Evolutionary conservation across 805 yeast species (phyloP).

Genomic region (Diddensiella santjacobensis): DNA sequence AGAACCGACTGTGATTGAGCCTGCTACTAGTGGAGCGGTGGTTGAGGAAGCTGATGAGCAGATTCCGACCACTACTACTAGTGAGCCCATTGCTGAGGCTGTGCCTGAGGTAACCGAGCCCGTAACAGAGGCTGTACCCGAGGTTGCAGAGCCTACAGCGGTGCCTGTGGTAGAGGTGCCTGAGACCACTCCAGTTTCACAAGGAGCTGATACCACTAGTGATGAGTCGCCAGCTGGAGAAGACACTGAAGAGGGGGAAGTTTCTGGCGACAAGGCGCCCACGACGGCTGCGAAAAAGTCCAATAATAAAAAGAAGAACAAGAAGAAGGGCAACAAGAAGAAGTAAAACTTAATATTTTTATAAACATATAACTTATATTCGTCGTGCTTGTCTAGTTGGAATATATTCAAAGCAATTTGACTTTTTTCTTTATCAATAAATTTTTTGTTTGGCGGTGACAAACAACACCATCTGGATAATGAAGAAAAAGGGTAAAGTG

Average conservation of each 20-base stretch:
- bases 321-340: constrained; percentile 23
- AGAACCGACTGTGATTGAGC: background rate
- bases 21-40: too few relatives aligned
- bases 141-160: background rate
- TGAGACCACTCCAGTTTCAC: constrained; percentile 1
- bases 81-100: too few relatives aligned
- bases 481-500: constrained; percentile 13
- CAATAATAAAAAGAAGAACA: constrained; percentile 11
- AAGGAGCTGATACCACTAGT: constrained; percentile 2
- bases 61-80: too few relatives aligned
- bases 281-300: constrained; percentile 4
- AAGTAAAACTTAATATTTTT: constrained; percentile 16
- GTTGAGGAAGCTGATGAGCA: too few relatives aligned
- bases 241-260: constrained; percentile 6
- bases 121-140: constrained; percentile 1
- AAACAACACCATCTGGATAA: background rate
- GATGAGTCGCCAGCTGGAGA: constrained; percentile 11
- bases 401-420: too few relatives aligned
- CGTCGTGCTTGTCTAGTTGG: too few relatives aligned
- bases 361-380: too few relatives aligned
- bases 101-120: background rate
- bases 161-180: constrained; percentile 1
- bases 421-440: too few relatives aligned
- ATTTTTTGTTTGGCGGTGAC: too few relatives aligned
- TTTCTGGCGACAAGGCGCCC: constrained; percentile 11